Evolutionary conservation across 352 stramenopile species (phyloP).

Genomic region (Globisporangium mamillatum): DNA sequence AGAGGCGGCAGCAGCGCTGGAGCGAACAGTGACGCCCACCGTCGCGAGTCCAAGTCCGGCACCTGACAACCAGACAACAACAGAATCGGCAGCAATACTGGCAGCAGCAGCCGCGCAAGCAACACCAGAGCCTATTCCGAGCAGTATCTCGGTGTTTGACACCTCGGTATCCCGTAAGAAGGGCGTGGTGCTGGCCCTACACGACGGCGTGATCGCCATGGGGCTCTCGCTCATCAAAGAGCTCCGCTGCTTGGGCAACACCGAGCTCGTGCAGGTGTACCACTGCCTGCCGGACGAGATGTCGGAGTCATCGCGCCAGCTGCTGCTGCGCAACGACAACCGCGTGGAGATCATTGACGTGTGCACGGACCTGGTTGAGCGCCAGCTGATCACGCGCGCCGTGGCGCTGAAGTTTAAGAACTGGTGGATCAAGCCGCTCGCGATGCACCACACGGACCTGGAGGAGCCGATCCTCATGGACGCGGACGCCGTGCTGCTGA

Average conservation of each 20-base stretch:
- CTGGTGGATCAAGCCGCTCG: conserved; percentile 67
- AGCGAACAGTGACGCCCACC: background rate
- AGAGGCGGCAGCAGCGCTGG: background rate
- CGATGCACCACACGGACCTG: conserved; percentile 48
- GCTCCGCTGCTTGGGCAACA: conserved; percentile 46
- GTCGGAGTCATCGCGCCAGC: conserved; percentile 26
- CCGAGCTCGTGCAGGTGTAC: conserved; percentile 51
- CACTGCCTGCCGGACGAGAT: conserved; percentile 45
- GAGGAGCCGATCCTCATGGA: conserved; percentile 49
- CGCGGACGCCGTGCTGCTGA: conserved; percentile 48
- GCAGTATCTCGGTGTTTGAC: conserved; percentile 1
- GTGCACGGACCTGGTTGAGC: conserved; percentile 26
- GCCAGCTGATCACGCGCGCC: background rate
- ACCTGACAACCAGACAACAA: background rate
- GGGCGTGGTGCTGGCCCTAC: conserved; percentile 39
- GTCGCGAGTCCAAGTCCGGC: background rate
- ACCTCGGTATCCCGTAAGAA: conserved; percentile 7
- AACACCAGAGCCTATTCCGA: background rate
- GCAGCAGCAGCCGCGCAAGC: background rate
- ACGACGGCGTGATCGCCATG: conserved; percentile 39
- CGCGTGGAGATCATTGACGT: conserved; percentile 48
- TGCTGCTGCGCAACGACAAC: conserved; percentile 33
- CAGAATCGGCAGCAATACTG: background rate
- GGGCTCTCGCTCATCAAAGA: conserved; percentile 50
- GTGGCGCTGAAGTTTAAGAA: conserved; percentile 39